Conservation (phyloP, 257 asterid genomes). For the Asclepias syriaca region DNA sequence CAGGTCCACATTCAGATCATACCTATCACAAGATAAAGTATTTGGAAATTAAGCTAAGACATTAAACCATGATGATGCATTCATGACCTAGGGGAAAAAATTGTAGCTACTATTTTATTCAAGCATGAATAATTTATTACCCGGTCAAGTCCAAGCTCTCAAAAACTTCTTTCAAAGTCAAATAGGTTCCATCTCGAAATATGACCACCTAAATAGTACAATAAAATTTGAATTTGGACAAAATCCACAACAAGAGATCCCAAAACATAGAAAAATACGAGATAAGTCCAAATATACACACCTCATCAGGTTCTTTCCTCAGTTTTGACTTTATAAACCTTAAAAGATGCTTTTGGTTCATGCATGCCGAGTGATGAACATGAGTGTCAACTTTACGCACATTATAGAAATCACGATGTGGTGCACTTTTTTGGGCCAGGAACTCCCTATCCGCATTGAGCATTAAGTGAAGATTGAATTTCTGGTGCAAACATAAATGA, state of each 20-base stretch:
- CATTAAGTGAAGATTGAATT: constrained; percentile 98
- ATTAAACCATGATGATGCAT: constrained; percentile 6
- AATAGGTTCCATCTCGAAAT: constrained; percentile 85
- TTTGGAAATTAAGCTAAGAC: constrained; percentile 12
- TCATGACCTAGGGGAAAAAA: constrained; percentile 8
- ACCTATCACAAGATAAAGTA: constrained; percentile 40
- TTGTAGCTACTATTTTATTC: background rate
- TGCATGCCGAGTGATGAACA: constrained; percentile 99
- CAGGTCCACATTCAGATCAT: constrained; percentile 94
- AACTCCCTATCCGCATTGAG: constrained; percentile 97
- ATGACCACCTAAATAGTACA: constrained; percentile 67
- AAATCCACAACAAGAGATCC: background rate
- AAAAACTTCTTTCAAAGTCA: constrained; percentile 87
- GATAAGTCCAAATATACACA: constrained; percentile 20
- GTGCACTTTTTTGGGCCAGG: constrained; percentile 98
- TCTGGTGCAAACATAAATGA: constrained; percentile 37
- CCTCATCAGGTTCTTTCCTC: constrained; percentile 99
- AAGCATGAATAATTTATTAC: constrained; percentile 38
- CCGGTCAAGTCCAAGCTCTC: constrained; percentile 95
- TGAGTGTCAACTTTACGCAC: constrained; percentile 98
- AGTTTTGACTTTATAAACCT: constrained; percentile 90
- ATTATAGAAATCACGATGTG: constrained; percentile 96
- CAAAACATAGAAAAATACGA: constrained; percentile 8
- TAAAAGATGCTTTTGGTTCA: constrained; percentile 96
- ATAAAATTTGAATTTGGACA: constrained; percentile 6